Evolutionary conservation across 768 basidiomycete species (phyloP).

Genomic region (Asterophora lycoperdoides): DNA sequence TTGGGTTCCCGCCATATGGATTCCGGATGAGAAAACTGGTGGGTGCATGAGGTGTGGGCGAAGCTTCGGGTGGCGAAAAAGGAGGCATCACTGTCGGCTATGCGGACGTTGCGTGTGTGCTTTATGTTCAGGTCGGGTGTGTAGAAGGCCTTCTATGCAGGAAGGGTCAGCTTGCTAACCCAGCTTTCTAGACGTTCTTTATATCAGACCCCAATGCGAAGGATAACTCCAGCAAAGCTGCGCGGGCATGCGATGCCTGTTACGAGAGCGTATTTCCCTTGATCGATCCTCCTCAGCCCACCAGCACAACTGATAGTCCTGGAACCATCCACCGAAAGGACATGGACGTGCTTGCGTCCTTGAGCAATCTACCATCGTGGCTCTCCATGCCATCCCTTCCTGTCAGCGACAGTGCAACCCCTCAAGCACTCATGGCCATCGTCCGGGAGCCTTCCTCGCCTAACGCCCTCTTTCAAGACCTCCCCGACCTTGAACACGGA

Average conservation of each 20-base stretch:
- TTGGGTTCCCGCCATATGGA: slow-evolving; percentile 91
- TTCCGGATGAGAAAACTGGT: slow-evolving; percentile 80
- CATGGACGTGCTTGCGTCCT: slow-evolving; percentile 42
- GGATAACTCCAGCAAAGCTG: slow-evolving; percentile 46
- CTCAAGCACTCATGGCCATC: slow-evolving; percentile 49
- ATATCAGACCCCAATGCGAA: slow-evolving; percentile 56
- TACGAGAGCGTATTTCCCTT: slow-evolving; percentile 84
- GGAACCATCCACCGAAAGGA: slow-evolving; percentile 12
- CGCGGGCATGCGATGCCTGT: slow-evolving; percentile 82
- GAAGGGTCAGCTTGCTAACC: not conserved
- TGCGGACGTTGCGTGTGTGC: slow-evolving; percentile 86
- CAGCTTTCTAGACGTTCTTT: slow-evolving; percentile 66
- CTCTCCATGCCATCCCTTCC: slow-evolving; percentile 55
- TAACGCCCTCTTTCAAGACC: slow-evolving; percentile 11
- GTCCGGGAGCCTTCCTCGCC: slow-evolving; percentile 23
- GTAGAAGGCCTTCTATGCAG: slow-evolving; percentile 14
- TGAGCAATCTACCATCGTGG: slow-evolving; percentile 50
- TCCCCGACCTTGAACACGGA: slow-evolving; percentile 11
- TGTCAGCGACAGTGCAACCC: slow-evolving; percentile 26
- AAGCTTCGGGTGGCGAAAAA: slow-evolving; percentile 70
- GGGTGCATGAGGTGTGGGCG: slow-evolving; percentile 82
- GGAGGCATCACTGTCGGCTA: slow-evolving; percentile 83
- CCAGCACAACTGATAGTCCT: slow-evolving; percentile 10
- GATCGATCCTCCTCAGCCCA: slow-evolving; percentile 27
- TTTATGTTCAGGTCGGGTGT: slow-evolving; percentile 74